Base-by-base conservation (phyloP, 192 early-diverging fungal species). In the Irineochytrium annulatum region DNA sequence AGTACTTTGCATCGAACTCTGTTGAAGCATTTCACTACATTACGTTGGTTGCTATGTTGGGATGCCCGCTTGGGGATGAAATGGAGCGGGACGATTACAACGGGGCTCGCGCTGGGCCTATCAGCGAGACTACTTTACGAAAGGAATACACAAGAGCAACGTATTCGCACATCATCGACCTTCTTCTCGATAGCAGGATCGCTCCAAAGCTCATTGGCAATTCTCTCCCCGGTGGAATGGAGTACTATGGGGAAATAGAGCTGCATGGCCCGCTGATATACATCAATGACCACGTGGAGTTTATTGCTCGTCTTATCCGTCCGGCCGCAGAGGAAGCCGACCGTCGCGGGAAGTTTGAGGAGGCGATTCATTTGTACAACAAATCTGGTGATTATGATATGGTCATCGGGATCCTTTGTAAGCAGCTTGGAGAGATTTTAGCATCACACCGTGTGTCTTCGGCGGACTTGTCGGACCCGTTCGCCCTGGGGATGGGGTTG, bases 361-460 rank as follows among this genome's bases (percentile, higher is more conserved):
- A 93, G 62, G 85, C 90, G 0, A 80, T 93, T 28, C 63, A 85
- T 60, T 68, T 95, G 33, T 90, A 85, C 59, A 79, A 92, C 63
- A 77, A 93, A 33, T 87, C 85, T 2, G 80, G 82, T 65, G 84
- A 87, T 51, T 84, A 83, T 62, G 85, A 88, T 70, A 77, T 79
- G 8, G 92, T 92, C 22, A 70, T 94, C 8, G 75, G 72, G 22
- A 76, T 91, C 8, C 60, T 91, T 58, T 79, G 79, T 59, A 77
- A 77, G 54, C 82, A 88, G 65, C 62, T 91, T 46, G 84, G 85
- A 55, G 89, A 91, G 41, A 71, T 44, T 29, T 34, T 75, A 16
- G 52, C 58, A 13, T 3, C 52, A 11, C 30, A 68, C 0, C 46
- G 46, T 20, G 17, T 24, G 24, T 24, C 62, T 8, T 32, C 54